Evolutionary conservation across 257 asterid species (phyloP), one percentile per base, ranked within the genome.

Genomic region (Nicotiana tomentosiformis): DNA sequence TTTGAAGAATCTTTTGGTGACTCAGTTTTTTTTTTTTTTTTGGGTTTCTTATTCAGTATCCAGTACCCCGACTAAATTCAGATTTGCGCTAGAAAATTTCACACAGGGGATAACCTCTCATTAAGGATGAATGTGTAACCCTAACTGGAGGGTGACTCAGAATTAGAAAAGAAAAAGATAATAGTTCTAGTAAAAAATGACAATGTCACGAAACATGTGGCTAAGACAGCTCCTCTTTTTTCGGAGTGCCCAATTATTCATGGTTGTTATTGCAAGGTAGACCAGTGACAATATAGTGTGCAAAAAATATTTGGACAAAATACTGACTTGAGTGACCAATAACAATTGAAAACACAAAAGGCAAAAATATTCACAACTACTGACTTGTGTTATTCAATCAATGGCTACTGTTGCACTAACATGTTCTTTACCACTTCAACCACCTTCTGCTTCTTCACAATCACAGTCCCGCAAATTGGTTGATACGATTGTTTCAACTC

Each of bases 401-500:
- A 85, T 87, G 90, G 86, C 84, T 15, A 85, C 87, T 60, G 66
- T 87, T 77, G 86, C 91, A 83, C 83, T 92, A 64, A 86, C 87
- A 83, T 90, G 90, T 78, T 87, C 89, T 58, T 84, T 86, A 37
- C 92, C 96, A 4, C 87, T 82, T 77, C 91, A 83, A 26, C 85
- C 86, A n/a, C 88, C 86, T n/a, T 76, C 84, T 17, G 29, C 74
- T 39, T 76, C 81, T 39, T 68, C 78, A 10, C 81, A 70, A 5
- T 82, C 90, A 35, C 89, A 70, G 12, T 89, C 66, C 53, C 86
- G 62, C 32, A 88, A 82, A 53, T 17, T 80, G 15, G 35, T 55
- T 11, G 84, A 67, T 49, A 57, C 87, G 61, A 10, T 90, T 10
- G 83, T 89, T 83, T 84, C 93, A 16, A 78, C 85, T 66, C 77